A percentile compares a stretch with the other conserved stretches of the same genome.
Conservation (phyloP, 805 yeast species). For the Isabelozyma rhagii region DNA sequence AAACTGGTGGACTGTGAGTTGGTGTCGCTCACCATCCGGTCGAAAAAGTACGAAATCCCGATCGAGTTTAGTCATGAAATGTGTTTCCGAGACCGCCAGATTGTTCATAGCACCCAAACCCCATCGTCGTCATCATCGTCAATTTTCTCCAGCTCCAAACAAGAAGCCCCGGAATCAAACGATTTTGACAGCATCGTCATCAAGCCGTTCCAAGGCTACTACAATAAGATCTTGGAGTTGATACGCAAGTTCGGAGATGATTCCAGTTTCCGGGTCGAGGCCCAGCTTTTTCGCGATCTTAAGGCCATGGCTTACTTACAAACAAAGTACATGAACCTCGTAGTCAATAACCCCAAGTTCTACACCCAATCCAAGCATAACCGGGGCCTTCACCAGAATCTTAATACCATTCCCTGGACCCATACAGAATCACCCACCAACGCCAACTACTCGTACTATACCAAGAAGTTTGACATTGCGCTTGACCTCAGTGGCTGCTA, state of each 20-base stretch:
- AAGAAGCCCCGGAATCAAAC: slow-evolving; percentile 15
- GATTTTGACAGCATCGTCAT: slow-evolving; percentile 33
- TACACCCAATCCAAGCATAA: slow-evolving; percentile 8
- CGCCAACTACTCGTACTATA: slow-evolving; percentile 14
- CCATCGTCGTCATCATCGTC: background rate
- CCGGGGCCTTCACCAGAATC: slow-evolving; percentile 17
- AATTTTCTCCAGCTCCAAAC: background rate
- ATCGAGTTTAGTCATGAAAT: slow-evolving; percentile 38
- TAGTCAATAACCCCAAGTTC: slow-evolving; percentile 16
- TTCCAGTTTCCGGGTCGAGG: slow-evolving; percentile 27
- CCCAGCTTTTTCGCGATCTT: slow-evolving; percentile 32
- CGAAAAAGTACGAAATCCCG: slow-evolving; percentile 35
- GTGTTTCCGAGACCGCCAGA: slow-evolving; percentile 33
- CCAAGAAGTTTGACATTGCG: slow-evolving; percentile 26
- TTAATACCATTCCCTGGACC: slow-evolving; percentile 30
- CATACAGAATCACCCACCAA: slow-evolving; percentile 4
- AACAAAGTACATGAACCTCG: slow-evolving; percentile 32
- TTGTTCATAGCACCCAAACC: slow-evolving; percentile 16
- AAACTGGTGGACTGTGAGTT: slow-evolving; percentile 32
- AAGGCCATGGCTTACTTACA: slow-evolving; percentile 31
- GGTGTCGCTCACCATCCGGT: slow-evolving; percentile 31
- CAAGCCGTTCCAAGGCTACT: slow-evolving; percentile 23
- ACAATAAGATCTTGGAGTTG: slow-evolving; percentile 21
- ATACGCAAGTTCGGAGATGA: slow-evolving; percentile 35
- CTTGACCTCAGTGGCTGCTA: slow-evolving; percentile 27